phyloP scores from a whole-genome alignment of 2,329 filamentous ascomycete species.

The Dryadomyces quercivorus region DNA sequence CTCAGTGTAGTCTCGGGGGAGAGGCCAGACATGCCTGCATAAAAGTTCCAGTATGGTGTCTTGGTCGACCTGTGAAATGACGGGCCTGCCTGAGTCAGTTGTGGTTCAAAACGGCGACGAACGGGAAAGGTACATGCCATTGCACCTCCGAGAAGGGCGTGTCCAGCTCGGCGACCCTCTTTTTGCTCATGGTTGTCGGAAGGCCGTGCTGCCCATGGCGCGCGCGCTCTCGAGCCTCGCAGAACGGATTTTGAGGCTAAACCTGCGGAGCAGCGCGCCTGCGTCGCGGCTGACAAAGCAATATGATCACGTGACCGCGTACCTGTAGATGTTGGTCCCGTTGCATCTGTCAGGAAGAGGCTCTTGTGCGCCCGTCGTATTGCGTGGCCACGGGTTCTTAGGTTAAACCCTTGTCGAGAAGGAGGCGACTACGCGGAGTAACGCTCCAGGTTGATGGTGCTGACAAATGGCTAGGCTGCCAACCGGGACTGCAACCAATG shows the following conservation, averaged over 20 bases:
- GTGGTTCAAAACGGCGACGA: not conserved
- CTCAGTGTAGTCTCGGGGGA: not conserved
- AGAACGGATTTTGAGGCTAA: too few relatives aligned
- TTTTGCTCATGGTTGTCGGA: slow-evolving; percentile 32
- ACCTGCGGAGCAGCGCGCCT: too few relatives aligned
- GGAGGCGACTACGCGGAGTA: too few relatives aligned
- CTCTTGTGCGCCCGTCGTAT: too few relatives aligned
- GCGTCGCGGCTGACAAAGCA: too few relatives aligned
- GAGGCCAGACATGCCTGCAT: slow-evolving; percentile 39
- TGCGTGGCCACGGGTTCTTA: too few relatives aligned
- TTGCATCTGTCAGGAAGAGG: too few relatives aligned
- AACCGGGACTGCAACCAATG: not conserved
- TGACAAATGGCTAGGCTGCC: too few relatives aligned
- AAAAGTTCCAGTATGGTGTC: slow-evolving; percentile 54
- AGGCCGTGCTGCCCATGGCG: not conserved
- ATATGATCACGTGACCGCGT: too few relatives aligned
- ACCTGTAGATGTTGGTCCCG: too few relatives aligned
- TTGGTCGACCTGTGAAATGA: slow-evolving; percentile 44
- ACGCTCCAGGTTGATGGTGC: too few relatives aligned
- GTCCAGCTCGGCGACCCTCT: slow-evolving; percentile 50
- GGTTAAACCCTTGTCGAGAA: too few relatives aligned
- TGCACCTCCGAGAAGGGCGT: slow-evolving; percentile 48
- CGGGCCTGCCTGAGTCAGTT: slow-evolving; percentile 37
- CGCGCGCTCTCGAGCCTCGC: not conserved
- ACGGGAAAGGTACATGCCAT: slow-evolving; percentile 37